Conservation (phyloP, 2,329 filamentous ascomycete genomes). For the Penicillium sp. region DNA sequence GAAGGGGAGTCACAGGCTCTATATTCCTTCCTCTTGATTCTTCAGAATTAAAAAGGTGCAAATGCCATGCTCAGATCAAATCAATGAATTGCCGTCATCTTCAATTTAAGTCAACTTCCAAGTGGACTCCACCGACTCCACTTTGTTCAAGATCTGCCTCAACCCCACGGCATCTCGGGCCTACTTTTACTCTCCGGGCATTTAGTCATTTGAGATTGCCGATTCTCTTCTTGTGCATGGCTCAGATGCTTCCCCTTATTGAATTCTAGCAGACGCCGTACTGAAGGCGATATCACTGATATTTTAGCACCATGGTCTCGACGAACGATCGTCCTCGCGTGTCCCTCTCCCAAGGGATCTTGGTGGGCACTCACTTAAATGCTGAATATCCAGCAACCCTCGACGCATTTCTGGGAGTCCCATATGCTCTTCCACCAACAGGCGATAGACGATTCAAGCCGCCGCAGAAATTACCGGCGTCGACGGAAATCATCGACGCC, state of each 20-base stretch:
- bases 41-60: too few relatives aligned
- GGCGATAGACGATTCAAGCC: constrained; percentile 45
- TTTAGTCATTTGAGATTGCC: too few relatives aligned
- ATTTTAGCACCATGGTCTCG: neutral
- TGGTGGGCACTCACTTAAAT: constrained; percentile 24
- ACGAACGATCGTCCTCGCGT: constrained; percentile 7
- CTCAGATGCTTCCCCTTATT: too few relatives aligned
- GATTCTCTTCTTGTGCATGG: too few relatives aligned
- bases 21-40: too few relatives aligned
- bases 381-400: constrained; percentile 22
- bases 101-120: too few relatives aligned
- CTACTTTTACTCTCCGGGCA: constrained; percentile 10
- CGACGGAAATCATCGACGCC: constrained; percentile 30
- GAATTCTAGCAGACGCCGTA: too few relatives aligned
- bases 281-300: too few relatives aligned
- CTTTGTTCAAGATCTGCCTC: neutral
- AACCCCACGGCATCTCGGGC: constrained; percentile 8
- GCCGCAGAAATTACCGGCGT: constrained; percentile 24
- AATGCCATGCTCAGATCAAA: too few relatives aligned
- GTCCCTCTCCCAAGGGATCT: constrained; percentile 24
- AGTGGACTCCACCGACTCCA: neutral
- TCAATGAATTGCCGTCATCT: too few relatives aligned
- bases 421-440: constrained; percentile 44
- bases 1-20: too few relatives aligned
- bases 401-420: constrained; percentile 45